Percentiles rank a stretch among this genome's conserved stretches.
Evolutionary conservation across 2,329 filamentous ascomycete genomes (phyloP).

Genomic region (Aureobasidium mangrovei): DNA sequence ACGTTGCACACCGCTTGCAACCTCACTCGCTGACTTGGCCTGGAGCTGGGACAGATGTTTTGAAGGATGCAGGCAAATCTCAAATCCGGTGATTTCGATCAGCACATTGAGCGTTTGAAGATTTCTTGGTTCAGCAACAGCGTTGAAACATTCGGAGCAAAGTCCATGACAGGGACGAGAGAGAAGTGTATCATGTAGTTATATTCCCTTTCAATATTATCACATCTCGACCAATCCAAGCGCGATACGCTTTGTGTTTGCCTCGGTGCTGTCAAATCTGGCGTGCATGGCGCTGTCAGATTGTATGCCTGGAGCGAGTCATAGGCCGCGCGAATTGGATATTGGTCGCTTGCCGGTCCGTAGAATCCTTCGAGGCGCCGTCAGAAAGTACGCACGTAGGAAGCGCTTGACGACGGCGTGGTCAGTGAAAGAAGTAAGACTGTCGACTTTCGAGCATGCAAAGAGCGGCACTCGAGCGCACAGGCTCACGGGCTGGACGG

Average conservation of each 20-base stretch:
- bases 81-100: not conserved
- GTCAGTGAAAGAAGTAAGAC: not conserved
- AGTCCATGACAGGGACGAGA: too few species aligned
- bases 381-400: too few species aligned
- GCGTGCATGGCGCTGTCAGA: too few species aligned
- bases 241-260: not conserved
- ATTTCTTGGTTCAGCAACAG: not conserved
- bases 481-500: not conserved
- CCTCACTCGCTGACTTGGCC: not conserved
- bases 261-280: too few species aligned
- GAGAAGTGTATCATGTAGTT: not conserved
- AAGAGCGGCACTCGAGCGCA: conserved; percentile 1
- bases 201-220: not conserved
- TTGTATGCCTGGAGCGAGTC: too few species aligned
- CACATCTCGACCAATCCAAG: not conserved
- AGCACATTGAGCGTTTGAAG: not conserved
- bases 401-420: too few species aligned
- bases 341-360: too few species aligned
- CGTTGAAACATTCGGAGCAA: not conserved
- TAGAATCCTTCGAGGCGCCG: too few species aligned
- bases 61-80: not conserved
- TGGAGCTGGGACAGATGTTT: not conserved
- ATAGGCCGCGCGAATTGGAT: too few species aligned
- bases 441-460: not conserved
- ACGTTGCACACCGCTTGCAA: not conserved